Evolutionary conservation across 495 filamentous ascomycete species (phyloP).

Genomic region (Penicillium cataractarum): DNA sequence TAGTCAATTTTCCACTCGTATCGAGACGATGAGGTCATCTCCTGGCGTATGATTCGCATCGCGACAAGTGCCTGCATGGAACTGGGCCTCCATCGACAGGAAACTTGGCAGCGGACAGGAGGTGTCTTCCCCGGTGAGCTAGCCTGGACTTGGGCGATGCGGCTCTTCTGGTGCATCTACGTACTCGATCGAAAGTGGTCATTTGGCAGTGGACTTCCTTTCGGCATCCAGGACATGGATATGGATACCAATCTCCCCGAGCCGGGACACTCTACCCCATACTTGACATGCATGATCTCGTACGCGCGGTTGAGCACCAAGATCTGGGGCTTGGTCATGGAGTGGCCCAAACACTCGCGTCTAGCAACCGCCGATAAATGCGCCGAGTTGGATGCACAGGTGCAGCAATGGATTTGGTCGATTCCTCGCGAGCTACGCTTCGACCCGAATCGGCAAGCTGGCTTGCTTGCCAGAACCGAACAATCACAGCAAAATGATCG

Average conservation of each 20-base stretch:
- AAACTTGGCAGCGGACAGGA: slow-evolving; percentile 65
- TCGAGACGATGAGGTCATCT: slow-evolving; percentile 74
- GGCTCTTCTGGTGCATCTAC: slow-evolving; percentile 83
- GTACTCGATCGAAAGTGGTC: slow-evolving; percentile 80
- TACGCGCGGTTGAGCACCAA: slow-evolving; percentile 74
- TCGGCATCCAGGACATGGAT: slow-evolving; percentile 76
- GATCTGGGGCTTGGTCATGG: slow-evolving; percentile 67
- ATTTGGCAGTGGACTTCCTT: slow-evolving; percentile 79
- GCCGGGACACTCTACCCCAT: slow-evolving; percentile 51
- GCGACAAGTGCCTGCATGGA: slow-evolving; percentile 73
- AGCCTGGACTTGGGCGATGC: slow-evolving; percentile 63
- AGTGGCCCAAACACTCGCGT: slow-evolving; percentile 48
- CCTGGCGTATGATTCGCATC: slow-evolving; percentile 76
- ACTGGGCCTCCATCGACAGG: slow-evolving; percentile 75
- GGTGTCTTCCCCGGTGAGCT: slow-evolving; percentile 58
- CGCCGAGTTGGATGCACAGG: slow-evolving; percentile 70
- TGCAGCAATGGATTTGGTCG: slow-evolving; percentile 74
- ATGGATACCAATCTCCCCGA: slow-evolving; percentile 76
- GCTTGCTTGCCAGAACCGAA: slow-evolving; percentile 6
- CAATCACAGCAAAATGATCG: slow-evolving; percentile 37
- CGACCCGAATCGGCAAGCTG: slow-evolving; percentile 42
- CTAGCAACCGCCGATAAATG: slow-evolving; percentile 63
- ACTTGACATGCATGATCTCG: slow-evolving; percentile 58
- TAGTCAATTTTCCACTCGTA: slow-evolving; percentile 84
- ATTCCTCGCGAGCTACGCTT: slow-evolving; percentile 59